Conservation (phyloP, 192 early-diverging fungal species). For the Rhizoclosmatium globosum region DNA sequence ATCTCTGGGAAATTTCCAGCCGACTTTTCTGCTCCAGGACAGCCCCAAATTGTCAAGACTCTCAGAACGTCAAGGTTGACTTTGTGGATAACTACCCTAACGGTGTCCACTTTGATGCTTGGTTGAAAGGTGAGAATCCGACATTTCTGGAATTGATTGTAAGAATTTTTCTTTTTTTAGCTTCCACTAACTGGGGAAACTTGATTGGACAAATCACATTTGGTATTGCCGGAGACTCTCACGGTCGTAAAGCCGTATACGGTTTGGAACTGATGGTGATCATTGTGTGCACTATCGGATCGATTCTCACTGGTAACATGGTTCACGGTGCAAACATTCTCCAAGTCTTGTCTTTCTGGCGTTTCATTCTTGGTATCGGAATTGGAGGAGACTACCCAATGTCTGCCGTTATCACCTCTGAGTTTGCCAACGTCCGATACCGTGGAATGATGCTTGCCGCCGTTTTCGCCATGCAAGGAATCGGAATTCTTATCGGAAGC, state of each 20-base stretch:
- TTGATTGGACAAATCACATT: slow-evolving; percentile 91
- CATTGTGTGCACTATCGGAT: slow-evolving; percentile 85
- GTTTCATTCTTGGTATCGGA: slow-evolving; percentile 91
- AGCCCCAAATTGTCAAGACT: slow-evolving; percentile 21
- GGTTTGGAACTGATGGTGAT: slow-evolving; percentile 90
- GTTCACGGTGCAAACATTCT: slow-evolving; percentile 74
- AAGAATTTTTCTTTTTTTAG: slow-evolving; percentile 20
- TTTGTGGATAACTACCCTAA: slow-evolving; percentile 32
- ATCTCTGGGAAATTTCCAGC: slow-evolving; percentile 83
- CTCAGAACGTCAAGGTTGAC: slow-evolving; percentile 36
- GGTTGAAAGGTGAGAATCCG: slow-evolving; percentile 66
- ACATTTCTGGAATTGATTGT: too few relatives aligned
- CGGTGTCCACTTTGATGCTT: slow-evolving; percentile 68
- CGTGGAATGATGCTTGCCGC: slow-evolving; percentile 88
- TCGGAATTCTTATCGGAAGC: slow-evolving; percentile 85
- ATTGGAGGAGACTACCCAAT: slow-evolving; percentile 97
- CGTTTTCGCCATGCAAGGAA: slow-evolving; percentile 95
- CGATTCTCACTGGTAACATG: slow-evolving; percentile 74
- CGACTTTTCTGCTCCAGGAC: slow-evolving; percentile 21
- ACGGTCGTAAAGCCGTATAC: slow-evolving; percentile 90
- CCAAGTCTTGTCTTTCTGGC: slow-evolving; percentile 84
- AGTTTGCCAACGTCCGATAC: slow-evolving; percentile 82
- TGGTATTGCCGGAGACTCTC: slow-evolving; percentile 86
- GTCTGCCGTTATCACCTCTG: slow-evolving; percentile 92
- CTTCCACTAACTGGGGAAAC: slow-evolving; percentile 87